phyloP scores from a whole-genome alignment of 192 early-diverging fungal genomes.

The Mortierella antarctica region DNA sequence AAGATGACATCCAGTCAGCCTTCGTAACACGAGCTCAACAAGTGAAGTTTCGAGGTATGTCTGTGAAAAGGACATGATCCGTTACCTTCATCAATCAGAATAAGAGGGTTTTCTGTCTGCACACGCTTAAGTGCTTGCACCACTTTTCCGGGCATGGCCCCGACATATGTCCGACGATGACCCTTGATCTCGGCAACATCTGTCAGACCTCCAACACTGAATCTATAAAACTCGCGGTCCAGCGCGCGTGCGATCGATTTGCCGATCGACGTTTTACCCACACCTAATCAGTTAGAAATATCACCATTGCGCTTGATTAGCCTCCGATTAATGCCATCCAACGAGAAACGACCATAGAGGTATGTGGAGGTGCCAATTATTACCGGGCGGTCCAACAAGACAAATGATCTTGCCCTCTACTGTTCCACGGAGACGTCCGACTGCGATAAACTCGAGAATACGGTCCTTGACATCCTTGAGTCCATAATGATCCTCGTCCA shows the following conservation, averaged over 20 bases:
- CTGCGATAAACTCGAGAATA: conserved; percentile 99
- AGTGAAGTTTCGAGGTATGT: conserved; percentile 7
- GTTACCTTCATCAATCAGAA: conserved; percentile 94
- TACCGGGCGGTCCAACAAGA: conserved; percentile 96
- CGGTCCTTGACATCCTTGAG: conserved; percentile 99
- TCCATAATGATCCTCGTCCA: conserved; percentile 99
- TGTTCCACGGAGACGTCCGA: conserved; percentile 93
- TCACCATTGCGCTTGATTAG: background rate
- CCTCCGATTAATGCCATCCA: background rate
- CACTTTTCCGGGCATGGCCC: conserved; percentile 99
- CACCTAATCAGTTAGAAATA: conserved; percentile 61
- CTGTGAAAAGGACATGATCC: background rate
- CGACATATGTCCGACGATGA: conserved; percentile 98
- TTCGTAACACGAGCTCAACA: conserved; percentile 17
- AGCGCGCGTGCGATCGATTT: conserved; percentile 97
- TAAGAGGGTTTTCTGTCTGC: conserved; percentile 97
- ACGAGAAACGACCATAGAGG: background rate
- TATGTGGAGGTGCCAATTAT: background rate
- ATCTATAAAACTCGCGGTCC: conserved; percentile 94
- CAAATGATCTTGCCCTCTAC: conserved; percentile 99
- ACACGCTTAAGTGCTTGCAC: conserved; percentile 99
- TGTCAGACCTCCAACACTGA: conserved; percentile 96
- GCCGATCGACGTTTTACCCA: conserved; percentile 98
- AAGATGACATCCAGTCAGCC: background rate
- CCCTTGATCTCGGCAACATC: conserved; percentile 99